These are phyloP conservation scores for Dryadomyces sulphureus DNA, from an alignment of 2,329 filamentous ascomycete genomes.

Conservation along the genomic window DNA sequence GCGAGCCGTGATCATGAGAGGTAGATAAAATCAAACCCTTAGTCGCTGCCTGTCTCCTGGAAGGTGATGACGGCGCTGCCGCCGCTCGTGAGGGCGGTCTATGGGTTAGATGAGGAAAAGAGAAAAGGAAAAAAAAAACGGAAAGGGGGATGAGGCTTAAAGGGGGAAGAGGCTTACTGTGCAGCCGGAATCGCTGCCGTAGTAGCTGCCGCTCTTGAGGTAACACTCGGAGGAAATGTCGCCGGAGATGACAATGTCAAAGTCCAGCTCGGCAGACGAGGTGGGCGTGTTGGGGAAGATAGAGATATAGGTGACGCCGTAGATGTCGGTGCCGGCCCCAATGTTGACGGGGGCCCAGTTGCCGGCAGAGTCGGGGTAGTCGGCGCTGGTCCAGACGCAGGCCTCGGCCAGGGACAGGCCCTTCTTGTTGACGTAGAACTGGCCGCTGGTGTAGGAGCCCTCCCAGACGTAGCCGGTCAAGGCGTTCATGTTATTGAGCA, in stretches of 20 bases:
- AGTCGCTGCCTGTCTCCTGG: slow-evolving; percentile 5
- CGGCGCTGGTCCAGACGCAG: slow-evolving; percentile 56
- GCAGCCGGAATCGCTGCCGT: slow-evolving; percentile 50
- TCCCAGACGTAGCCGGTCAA: slow-evolving; percentile 65
- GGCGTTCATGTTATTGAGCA: slow-evolving; percentile 63
- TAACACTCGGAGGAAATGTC: slow-evolving; percentile 46
- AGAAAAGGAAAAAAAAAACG: neutral
- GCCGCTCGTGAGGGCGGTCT: slow-evolving; percentile 6
- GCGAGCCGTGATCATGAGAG: no score
- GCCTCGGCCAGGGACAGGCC: slow-evolving; percentile 51
- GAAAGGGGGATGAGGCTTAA: neutral
- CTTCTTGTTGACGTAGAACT: slow-evolving; percentile 91
- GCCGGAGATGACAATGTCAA: slow-evolving; percentile 63
- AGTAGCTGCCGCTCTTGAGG: slow-evolving; percentile 49
- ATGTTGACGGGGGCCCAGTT: slow-evolving; percentile 85
- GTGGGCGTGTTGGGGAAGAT: slow-evolving; percentile 77
- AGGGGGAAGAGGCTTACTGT: slow-evolving; percentile 50
- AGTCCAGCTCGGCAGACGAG: slow-evolving; percentile 54
- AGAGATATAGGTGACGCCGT: slow-evolving; percentile 61
- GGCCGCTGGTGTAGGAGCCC: slow-evolving; percentile 62
- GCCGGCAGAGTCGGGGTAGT: slow-evolving; percentile 40
- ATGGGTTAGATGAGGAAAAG: neutral
- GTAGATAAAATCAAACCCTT: no score
- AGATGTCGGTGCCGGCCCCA: slow-evolving; percentile 55
- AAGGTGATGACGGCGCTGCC: slow-evolving; percentile 8